These are phyloP conservation scores for Ensete glaucum DNA, from an alignment of 176 grass and related monocot genomes.

Conservation along the genomic window DNA sequence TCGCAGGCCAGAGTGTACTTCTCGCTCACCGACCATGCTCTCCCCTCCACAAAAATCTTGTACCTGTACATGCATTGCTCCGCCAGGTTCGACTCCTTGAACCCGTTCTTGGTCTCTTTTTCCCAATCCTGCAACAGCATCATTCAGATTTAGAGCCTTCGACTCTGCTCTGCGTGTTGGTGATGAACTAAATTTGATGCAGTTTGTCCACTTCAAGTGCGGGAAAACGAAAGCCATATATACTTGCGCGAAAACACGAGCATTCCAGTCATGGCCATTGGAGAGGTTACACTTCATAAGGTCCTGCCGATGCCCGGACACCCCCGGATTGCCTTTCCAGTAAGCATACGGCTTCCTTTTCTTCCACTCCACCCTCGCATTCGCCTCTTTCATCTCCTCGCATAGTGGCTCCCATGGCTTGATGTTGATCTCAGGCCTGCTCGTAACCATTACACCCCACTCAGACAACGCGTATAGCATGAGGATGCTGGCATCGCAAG, in stretches of 20 bases:
- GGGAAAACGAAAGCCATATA: neutral
- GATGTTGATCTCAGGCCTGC: conserved; percentile 40
- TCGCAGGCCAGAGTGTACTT: conserved; percentile 55
- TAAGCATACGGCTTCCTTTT: conserved; percentile 41
- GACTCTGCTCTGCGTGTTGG: neutral
- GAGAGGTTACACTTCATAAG: conserved; percentile 35
- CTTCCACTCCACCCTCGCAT: conserved; percentile 29
- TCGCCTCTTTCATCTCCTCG: conserved; percentile 30
- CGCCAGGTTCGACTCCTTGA: conserved; percentile 37
- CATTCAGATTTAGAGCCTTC: neutral
- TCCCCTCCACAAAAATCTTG: conserved; percentile 58
- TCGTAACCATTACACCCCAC: neutral
- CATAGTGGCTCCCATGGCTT: conserved; percentile 28
- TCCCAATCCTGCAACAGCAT: conserved; percentile 29
- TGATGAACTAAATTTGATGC: neutral
- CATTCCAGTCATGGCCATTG: conserved; percentile 47
- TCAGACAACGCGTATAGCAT: too few species aligned
- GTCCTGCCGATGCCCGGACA: conserved; percentile 8
- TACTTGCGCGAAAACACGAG: conserved; percentile 34
- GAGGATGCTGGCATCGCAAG: too few species aligned
- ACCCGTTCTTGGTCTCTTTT: conserved; percentile 12
- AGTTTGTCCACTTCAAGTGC: neutral
- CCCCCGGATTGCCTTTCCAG: conserved; percentile 37
- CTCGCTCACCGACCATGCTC: conserved; percentile 48
- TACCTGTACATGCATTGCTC: conserved; percentile 58